phyloP scores from a whole-genome alignment of 768 basidiomycete genomes.

The Leccinum variicolor region DNA sequence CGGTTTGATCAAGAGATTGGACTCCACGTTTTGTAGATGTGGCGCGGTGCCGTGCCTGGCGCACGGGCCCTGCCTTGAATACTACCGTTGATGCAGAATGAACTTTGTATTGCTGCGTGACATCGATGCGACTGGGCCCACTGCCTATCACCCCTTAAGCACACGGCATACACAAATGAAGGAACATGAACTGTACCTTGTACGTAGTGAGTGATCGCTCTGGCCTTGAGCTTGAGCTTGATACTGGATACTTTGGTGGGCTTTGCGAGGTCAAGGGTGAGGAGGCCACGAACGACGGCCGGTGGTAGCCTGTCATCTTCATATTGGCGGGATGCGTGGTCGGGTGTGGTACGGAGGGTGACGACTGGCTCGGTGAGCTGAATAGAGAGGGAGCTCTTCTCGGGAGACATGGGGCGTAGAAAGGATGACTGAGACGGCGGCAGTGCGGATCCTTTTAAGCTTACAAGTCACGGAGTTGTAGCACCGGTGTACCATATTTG shows the following conservation, averaged over 20 bases:
- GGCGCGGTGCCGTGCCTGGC: slow-evolving; percentile 23
- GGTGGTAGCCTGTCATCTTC: slow-evolving; percentile 46
- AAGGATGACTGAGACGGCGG: too few species aligned
- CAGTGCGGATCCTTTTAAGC: slow-evolving; percentile 1
- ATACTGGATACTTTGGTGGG: slow-evolving; percentile 86
- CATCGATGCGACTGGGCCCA: slow-evolving; percentile 70
- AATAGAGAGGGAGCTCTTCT: slow-evolving; percentile 49
- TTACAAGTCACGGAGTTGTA: not conserved
- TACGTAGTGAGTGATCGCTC: slow-evolving; percentile 70
- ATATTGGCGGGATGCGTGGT: slow-evolving; percentile 28
- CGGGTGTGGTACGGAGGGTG: slow-evolving; percentile 49
- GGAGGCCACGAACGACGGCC: slow-evolving; percentile 60
- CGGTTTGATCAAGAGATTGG: slow-evolving; percentile 6
- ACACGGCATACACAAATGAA: not conserved
- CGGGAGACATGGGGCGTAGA: slow-evolving; percentile 8
- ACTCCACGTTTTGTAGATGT: slow-evolving; percentile 15
- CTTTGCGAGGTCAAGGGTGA: slow-evolving; percentile 64
- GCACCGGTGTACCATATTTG: not conserved
- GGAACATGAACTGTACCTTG: slow-evolving; percentile 57
- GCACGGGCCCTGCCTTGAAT: slow-evolving; percentile 57
- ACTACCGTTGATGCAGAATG: slow-evolving; percentile 69
- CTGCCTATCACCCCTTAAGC: slow-evolving; percentile 36
- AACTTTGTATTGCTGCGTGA: slow-evolving; percentile 73
- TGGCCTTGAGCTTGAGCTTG: slow-evolving; percentile 76
- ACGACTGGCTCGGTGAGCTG: slow-evolving; percentile 72